These are phyloP conservation scores for Dactylellina drechsleri DNA, from an alignment of 2,329 filamentous ascomycete species.

Conservation along the genomic window DNA sequence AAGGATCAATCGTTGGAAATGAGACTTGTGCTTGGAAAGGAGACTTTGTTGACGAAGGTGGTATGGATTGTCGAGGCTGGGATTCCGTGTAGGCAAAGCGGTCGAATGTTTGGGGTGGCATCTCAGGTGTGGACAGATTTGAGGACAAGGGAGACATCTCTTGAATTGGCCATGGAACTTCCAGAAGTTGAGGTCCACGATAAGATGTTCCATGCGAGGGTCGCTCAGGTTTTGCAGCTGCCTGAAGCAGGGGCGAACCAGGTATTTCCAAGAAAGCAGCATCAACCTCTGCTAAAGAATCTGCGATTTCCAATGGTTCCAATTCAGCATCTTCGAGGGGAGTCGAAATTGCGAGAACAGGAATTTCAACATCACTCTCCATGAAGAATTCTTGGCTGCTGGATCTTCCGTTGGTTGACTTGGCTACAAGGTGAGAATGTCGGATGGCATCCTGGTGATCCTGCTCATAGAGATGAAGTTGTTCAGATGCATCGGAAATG, in stretches of 20 bases:
- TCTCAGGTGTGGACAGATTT: not conserved
- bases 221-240: constrained; percentile 31
- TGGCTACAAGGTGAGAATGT: too few species aligned
- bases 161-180: constrained; percentile 26
- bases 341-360: not conserved
- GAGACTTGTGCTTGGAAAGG: too few species aligned
- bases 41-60: not conserved
- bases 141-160: constrained; percentile 12
- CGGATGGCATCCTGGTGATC: too few species aligned
- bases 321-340: not conserved
- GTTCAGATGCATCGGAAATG: too few species aligned
- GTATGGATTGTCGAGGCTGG: not conserved
- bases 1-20: too few species aligned
- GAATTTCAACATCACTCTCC: too few species aligned
- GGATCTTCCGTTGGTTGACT: too few species aligned
- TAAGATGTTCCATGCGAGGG: constrained; percentile 38
- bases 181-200: constrained; percentile 5
- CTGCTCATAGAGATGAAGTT: too few species aligned
- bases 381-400: too few species aligned
- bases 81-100: not conserved
- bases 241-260: constrained; percentile 7
- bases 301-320: not conserved
- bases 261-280: not conserved
- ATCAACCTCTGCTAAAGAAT: not conserved
- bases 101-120: too few species aligned